Percentiles rank a stretch among this genome's conserved stretches.
Conservation (phyloP, 768 basidiomycete genomes). For the Inosperma sp. region DNA sequence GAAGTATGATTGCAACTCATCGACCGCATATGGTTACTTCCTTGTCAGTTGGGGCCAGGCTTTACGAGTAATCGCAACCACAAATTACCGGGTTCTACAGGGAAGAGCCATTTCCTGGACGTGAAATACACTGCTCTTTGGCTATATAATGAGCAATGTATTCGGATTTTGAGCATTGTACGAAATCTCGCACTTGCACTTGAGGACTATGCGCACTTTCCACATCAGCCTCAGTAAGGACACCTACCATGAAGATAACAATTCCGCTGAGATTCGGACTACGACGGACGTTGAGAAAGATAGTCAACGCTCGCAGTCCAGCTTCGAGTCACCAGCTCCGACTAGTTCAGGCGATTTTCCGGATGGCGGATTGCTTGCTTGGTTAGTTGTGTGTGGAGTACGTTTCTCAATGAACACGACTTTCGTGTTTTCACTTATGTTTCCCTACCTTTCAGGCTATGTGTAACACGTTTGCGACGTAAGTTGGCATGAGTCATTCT, state of each 20-base stretch:
- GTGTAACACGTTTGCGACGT: slow-evolving; percentile 46
- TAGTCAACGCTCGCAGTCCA: background rate
- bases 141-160: no score
- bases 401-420: slow-evolving; percentile 11
- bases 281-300: slow-evolving; percentile 11
- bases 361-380: slow-evolving; percentile 42
- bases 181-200: no score
- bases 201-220: background rate
- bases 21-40: no score
- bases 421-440: background rate
- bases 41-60: no score
- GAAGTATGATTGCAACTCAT: no score
- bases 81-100: no score
- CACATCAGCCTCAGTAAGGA: slow-evolving; percentile 3
- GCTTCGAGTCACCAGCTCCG: background rate
- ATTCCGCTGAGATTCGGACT: slow-evolving; percentile 6
- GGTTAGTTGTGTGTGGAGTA: slow-evolving; percentile 43
- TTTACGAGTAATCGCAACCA: no score
- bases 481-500: slow-evolving; percentile 21
- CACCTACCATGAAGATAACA: background rate
- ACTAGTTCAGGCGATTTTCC: slow-evolving; percentile 30
- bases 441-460: slow-evolving; percentile 32
- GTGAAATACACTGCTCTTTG: no score
- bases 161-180: no score
- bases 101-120: no score